Conservation (phyloP, 148 eudicot genomes). For the Gaultheria prostrata region DNA sequence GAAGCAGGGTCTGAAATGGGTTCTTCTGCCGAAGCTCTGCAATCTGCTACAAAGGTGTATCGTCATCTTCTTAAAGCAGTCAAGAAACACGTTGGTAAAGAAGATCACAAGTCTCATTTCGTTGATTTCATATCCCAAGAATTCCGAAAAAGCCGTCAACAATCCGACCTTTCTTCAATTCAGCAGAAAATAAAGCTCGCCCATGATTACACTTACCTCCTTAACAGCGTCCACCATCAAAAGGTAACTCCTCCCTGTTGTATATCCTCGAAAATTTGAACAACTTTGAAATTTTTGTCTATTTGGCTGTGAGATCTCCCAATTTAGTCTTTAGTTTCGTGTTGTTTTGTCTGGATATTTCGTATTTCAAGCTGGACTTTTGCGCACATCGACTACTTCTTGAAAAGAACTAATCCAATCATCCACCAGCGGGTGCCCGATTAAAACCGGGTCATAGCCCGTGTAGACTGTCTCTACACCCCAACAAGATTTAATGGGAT, state of each 20-base stretch:
- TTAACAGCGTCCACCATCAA: slow-evolving; percentile 81
- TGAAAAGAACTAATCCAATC: too few species aligned
- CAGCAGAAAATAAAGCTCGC: slow-evolving; percentile 67
- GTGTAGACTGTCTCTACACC: too few species aligned
- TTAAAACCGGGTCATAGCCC: too few species aligned
- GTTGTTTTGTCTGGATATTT: too few species aligned
- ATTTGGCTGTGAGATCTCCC: neutral
- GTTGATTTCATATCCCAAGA: slow-evolving; percentile 55
- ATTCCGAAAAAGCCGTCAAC: slow-evolving; percentile 44
- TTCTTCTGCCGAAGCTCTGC: slow-evolving; percentile 46
- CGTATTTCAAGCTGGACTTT: neutral
- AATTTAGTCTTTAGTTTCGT: neutral
- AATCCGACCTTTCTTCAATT: slow-evolving; percentile 38
- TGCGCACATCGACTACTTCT: too few species aligned
- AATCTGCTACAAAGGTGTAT: slow-evolving; percentile 44
- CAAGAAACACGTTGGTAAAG: slow-evolving; percentile 68
- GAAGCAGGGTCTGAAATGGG: slow-evolving; percentile 40
- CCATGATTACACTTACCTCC: slow-evolving; percentile 58
- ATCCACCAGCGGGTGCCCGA: too few species aligned
- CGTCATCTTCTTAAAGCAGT: slow-evolving; percentile 70
- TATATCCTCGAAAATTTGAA: neutral
- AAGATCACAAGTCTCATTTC: slow-evolving; percentile 62
- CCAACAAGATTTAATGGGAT: too few species aligned
- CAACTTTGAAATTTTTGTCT: neutral
- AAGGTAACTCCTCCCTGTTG: slow-evolving; percentile 40